These are phyloP conservation scores for Phanerodontia chrysosporium DNA, from an alignment of 768 basidiomycete species.

Conservation along the genomic window DNA sequence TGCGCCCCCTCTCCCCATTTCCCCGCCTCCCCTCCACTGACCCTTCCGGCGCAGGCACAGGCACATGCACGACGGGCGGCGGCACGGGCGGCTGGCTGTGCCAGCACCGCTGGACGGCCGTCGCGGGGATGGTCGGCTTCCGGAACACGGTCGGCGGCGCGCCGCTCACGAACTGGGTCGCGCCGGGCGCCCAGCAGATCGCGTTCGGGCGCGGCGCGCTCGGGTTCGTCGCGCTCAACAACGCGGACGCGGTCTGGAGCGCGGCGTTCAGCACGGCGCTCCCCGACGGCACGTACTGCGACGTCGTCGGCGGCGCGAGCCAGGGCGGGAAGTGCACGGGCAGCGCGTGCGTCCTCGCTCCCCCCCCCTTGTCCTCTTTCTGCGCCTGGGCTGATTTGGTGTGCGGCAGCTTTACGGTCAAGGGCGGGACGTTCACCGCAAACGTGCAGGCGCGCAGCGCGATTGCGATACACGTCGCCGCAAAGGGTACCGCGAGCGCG, in stretches of 20 bases:
- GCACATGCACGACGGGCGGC: constrained; percentile 46
- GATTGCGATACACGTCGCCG: constrained; percentile 51
- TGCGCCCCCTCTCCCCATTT: constrained; percentile 7
- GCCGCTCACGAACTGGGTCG: constrained; percentile 51
- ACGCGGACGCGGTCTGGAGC: constrained; percentile 52
- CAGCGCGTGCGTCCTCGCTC: constrained; percentile 44
- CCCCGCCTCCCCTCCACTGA: constrained; percentile 22
- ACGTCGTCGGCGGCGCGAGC: constrained; percentile 51
- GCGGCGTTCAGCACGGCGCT: constrained; percentile 54
- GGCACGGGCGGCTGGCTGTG: constrained; percentile 63
- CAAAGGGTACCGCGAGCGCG: constrained; percentile 15
- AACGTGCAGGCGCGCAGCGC: constrained; percentile 49
- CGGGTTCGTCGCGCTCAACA: constrained; percentile 69
- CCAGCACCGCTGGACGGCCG: constrained; percentile 57
- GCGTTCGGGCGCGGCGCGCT: constrained; percentile 60
- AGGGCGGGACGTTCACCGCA: constrained; percentile 45
- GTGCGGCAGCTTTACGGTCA: constrained; percentile 42
- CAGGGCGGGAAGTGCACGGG: constrained; percentile 45
- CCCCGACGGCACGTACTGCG: constrained; percentile 57
- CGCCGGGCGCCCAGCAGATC: constrained; percentile 54
- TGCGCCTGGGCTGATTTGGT: not conserved
- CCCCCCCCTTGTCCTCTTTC: constrained; percentile 2
- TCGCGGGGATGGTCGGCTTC: constrained; percentile 60
- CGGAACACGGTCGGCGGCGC: constrained; percentile 52
- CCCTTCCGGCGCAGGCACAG: constrained; percentile 18